Evolutionary conservation across 108 stramenopile genomes (phyloP).

Genomic region (Stephanodiscus triporus): DNA sequence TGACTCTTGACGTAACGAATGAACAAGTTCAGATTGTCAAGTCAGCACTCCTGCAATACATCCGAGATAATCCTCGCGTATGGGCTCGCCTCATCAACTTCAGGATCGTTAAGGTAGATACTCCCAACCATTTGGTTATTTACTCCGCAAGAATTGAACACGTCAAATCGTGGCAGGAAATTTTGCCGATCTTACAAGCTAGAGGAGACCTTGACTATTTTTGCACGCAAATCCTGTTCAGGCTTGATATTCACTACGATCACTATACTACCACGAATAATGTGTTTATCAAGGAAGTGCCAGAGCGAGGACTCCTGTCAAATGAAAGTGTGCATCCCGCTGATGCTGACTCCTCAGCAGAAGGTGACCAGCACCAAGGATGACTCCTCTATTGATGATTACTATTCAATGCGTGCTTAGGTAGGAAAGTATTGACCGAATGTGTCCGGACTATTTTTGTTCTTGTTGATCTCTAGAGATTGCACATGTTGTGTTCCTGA

Average conservation of each 20-base stretch:
- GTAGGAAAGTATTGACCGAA: no score
- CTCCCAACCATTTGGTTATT: slow-evolving; percentile 43
- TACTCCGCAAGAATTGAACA: slow-evolving; percentile 62
- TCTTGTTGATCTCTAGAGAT: no score
- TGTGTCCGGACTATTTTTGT: no score
- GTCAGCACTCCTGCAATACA: slow-evolving; percentile 56
- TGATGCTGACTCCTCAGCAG: background rate
- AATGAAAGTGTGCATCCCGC: background rate
- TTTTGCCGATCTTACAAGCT: slow-evolving; percentile 47
- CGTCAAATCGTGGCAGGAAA: slow-evolving; percentile 70
- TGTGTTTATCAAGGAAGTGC: background rate
- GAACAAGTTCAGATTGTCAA: slow-evolving; percentile 66
- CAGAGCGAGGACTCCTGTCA: background rate
- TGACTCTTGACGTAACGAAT: slow-evolving; percentile 51
- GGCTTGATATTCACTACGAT: slow-evolving; percentile 53
- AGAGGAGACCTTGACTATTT: slow-evolving; percentile 60
- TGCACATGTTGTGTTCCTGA: no score
- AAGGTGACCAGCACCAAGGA: background rate
- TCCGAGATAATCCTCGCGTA: slow-evolving; percentile 61
- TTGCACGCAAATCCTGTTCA: slow-evolving; percentile 45
- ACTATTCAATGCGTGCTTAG: background rate
- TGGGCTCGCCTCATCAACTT: slow-evolving; percentile 67
- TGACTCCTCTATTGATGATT: background rate
- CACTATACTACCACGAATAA: background rate
- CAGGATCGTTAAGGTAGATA: slow-evolving; percentile 57